A percentile compares a stretch with the other conserved stretches of the same genome.
These are phyloP conservation scores for Syzygium aromaticum DNA, from an alignment of 345 rosid species.

Conservation along the genomic window DNA sequence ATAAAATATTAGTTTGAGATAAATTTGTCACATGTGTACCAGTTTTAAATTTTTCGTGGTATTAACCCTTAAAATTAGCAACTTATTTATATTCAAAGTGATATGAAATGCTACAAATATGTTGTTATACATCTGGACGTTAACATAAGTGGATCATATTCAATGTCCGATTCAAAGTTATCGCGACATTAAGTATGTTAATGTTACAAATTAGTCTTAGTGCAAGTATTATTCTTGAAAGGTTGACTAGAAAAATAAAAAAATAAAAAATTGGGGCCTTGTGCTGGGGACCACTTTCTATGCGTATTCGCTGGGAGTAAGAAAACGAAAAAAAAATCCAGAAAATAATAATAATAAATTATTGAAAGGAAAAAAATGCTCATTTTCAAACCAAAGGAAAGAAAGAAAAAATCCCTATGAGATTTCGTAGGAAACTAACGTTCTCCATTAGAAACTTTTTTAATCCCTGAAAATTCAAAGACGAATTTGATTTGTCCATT, in stretches of 20 bases:
- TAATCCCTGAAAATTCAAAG: neutral
- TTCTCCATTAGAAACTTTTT: neutral
- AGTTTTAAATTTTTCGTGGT: too few relatives aligned
- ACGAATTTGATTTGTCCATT: neutral
- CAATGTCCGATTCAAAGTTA: neutral
- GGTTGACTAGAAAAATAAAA: too few relatives aligned
- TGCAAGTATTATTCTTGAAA: too few relatives aligned
- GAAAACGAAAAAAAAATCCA: neutral
- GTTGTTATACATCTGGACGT: neutral
- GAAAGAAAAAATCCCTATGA: neutral
- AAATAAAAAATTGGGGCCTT: neutral
- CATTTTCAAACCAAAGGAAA: neutral
- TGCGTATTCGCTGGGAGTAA: neutral
- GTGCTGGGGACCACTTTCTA: neutral
- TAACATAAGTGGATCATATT: neutral
- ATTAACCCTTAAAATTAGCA: neutral
- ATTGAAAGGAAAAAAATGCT: neutral
- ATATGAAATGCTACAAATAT: neutral
- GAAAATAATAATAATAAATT: neutral
- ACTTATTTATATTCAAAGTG: neutral
- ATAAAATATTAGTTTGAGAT: too few relatives aligned
- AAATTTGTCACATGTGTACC: too few relatives aligned
- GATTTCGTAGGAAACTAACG: neutral
- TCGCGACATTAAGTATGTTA: neutral
- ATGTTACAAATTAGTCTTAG: too few relatives aligned